A percentile compares a stretch with the other conserved stretches of the same genome.
These are phyloP conservation scores for Saturnispora besseyi DNA, from an alignment of 805 yeast species.

Conservation along the genomic window DNA sequence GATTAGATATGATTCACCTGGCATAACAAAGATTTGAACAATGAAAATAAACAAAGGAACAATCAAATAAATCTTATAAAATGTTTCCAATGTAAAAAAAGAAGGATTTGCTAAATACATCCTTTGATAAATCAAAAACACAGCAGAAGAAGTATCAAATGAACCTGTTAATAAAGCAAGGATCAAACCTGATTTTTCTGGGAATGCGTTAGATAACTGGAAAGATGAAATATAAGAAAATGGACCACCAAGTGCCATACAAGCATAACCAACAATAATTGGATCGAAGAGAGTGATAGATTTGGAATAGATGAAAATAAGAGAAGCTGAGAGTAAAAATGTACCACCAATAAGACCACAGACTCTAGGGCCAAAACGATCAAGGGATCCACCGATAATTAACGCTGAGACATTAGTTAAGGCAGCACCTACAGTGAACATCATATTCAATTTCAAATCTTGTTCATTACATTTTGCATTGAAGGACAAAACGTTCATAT, in stretches of 20 bases:
- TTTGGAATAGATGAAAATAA: constrained; percentile 35
- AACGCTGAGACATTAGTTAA: constrained; percentile 47
- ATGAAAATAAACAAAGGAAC: constrained; percentile 42
- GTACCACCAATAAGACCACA: constrained; percentile 46
- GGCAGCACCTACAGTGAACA: constrained; percentile 51
- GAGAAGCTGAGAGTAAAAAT: constrained; percentile 37
- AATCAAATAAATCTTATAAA: constrained; percentile 38
- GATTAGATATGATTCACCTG: constrained; percentile 40
- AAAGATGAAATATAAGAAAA: constrained; percentile 47
- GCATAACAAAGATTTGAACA: constrained; percentile 41
- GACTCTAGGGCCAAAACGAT: constrained; percentile 41
- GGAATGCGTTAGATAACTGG: constrained; percentile 50
- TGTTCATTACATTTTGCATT: constrained; percentile 41
- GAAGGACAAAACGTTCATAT: constrained; percentile 18
- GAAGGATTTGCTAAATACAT: constrained; percentile 29
- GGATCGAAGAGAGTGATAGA: constrained; percentile 35
- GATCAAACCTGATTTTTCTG: constrained; percentile 42
- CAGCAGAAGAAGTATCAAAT: constrained; percentile 49
- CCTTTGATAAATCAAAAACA: constrained; percentile 40
- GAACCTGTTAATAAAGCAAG: constrained; percentile 50
- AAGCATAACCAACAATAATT: constrained; percentile 41
- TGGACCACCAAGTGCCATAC: constrained; percentile 52
- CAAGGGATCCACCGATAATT: constrained; percentile 41
- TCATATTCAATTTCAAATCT: constrained; percentile 47
- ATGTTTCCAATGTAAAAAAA: constrained; percentile 33